A percentile compares a stretch with the other conserved stretches of the same genome.
Evolutionary conservation across 192 early-diverging fungal genomes (phyloP).

Genomic region (Linnemannia exigua): DNA sequence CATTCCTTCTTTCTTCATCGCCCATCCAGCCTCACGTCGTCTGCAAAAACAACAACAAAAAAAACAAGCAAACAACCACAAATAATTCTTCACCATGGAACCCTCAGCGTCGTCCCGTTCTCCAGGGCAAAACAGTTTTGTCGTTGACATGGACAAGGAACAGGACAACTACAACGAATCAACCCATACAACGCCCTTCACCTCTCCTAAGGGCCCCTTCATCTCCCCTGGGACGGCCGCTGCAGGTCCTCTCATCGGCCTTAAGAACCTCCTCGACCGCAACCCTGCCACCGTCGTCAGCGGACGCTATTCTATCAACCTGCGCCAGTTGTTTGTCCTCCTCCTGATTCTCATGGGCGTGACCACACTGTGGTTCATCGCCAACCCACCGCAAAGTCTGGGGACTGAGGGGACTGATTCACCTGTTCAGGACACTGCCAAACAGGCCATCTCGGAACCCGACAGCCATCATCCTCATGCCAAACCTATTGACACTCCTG

Average conservation of each 20-base stretch:
- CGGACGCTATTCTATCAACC: conserved; percentile 50
- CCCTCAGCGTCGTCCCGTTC: background rate
- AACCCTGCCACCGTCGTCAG: conserved; percentile 46
- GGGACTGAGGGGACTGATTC: background rate
- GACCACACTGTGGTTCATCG: conserved; percentile 29
- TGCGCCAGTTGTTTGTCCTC: conserved; percentile 42
- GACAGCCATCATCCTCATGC: background rate
- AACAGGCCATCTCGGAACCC: background rate
- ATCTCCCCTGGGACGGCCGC: conserved; percentile 11
- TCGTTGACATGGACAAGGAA: conserved; percentile 42
- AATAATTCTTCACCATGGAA: conserved; percentile 14
- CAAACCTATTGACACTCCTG: background rate
- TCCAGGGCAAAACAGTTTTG: conserved; percentile 8
- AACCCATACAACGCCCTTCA: background rate
- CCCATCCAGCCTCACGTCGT: background rate
- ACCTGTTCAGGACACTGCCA: conserved; percentile 1
- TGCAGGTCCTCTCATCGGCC: conserved; percentile 25
- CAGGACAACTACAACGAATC: background rate
- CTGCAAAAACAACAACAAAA: background rate
- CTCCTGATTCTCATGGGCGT: conserved; percentile 25
- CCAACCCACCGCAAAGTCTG: background rate
- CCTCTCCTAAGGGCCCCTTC: background rate
- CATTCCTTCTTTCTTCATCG: background rate
- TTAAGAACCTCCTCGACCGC: conserved; percentile 37
- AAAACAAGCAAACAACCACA: background rate